These are phyloP conservation scores for Knufia fluminis DNA, from an alignment of 2,329 filamentous ascomycete genomes.

Conservation along the genomic window DNA sequence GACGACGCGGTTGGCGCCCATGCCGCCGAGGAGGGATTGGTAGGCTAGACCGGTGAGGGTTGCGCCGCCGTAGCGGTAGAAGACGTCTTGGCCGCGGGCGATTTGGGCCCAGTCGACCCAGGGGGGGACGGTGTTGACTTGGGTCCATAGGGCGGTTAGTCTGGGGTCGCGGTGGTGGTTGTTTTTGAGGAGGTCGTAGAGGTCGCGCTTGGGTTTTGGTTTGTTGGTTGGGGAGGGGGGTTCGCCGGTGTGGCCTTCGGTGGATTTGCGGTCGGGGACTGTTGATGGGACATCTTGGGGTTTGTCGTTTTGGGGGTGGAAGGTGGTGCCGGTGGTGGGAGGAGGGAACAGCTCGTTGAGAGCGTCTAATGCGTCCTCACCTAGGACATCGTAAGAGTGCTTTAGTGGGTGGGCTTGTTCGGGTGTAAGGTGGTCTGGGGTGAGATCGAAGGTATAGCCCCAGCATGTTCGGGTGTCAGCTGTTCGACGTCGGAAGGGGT, in stretches of 20 bases:
- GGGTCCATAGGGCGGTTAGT: conserved; percentile 51
- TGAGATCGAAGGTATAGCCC: conserved; percentile 63
- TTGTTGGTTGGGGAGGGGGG: neutral
- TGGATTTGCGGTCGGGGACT: neutral
- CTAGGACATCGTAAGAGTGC: conserved; percentile 59
- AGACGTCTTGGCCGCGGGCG: conserved; percentile 61
- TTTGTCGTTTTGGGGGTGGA: neutral
- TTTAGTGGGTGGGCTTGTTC: conserved; percentile 53
- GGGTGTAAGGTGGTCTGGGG: conserved; percentile 51
- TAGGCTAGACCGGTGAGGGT: conserved; percentile 56
- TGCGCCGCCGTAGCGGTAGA: conserved; percentile 64
- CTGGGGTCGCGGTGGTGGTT: conserved; percentile 49
- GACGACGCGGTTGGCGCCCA: conserved; percentile 58
- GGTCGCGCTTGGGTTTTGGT: conserved; percentile 40
- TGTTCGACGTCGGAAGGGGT: conserved; percentile 24
- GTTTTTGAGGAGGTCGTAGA: conserved; percentile 54
- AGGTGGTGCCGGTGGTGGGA: conserved; percentile 30
- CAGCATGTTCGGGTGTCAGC: conserved; percentile 36
- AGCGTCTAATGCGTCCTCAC: conserved; percentile 54
- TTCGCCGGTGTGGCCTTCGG: neutral
- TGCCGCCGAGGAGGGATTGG: conserved; percentile 52
- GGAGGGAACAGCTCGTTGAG: conserved; percentile 57
- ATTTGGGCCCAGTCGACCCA: conserved; percentile 76
- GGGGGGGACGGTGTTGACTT: conserved; percentile 56
- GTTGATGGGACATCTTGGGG: neutral